Evolutionary conservation across 176 grass and related monocot species (phyloP).

Genomic region (Dactylis glomerata): DNA sequence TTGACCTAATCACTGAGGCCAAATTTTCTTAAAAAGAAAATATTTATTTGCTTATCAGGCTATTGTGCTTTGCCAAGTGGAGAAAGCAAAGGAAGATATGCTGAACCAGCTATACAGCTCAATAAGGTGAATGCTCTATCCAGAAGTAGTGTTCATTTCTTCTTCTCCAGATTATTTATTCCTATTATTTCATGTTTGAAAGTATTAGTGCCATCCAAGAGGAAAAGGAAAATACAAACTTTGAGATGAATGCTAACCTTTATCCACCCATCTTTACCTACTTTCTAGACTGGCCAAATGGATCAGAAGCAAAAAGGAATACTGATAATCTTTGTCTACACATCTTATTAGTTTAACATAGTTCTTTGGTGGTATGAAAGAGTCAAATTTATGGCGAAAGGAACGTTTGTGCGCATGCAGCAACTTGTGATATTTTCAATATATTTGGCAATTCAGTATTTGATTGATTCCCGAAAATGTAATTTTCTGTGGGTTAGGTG

Average conservation of each 20-base stretch:
- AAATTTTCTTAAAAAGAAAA: neutral
- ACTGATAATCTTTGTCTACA: neutral
- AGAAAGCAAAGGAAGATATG: slow-evolving; percentile 99
- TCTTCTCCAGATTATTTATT: neutral
- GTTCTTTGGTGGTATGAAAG: neutral
- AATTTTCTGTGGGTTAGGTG: neutral
- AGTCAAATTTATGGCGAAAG: neutral
- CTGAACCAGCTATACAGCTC: slow-evolving; percentile 93
- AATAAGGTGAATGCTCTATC: slow-evolving; percentile 56
- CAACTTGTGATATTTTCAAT: slow-evolving; percentile 1
- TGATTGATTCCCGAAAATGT: neutral
- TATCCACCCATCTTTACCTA: too few relatives aligned
- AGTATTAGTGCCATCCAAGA: neutral
- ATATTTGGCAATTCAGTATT: neutral
- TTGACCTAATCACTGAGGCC: neutral
- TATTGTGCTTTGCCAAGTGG: slow-evolving; percentile 96
- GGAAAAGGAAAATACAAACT: neutral
- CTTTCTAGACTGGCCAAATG: neutral
- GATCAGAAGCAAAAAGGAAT: neutral
- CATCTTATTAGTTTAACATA: neutral
- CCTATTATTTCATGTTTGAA: neutral
- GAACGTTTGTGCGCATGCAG: neutral
- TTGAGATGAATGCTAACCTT: neutral
- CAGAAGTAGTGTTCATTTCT: slow-evolving; percentile 9
- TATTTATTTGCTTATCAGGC: slow-evolving; percentile 60